These are phyloP conservation scores for Hypoxylon subgilvum DNA, from an alignment of 495 filamentous ascomycete species.

Conservation along the genomic window DNA sequence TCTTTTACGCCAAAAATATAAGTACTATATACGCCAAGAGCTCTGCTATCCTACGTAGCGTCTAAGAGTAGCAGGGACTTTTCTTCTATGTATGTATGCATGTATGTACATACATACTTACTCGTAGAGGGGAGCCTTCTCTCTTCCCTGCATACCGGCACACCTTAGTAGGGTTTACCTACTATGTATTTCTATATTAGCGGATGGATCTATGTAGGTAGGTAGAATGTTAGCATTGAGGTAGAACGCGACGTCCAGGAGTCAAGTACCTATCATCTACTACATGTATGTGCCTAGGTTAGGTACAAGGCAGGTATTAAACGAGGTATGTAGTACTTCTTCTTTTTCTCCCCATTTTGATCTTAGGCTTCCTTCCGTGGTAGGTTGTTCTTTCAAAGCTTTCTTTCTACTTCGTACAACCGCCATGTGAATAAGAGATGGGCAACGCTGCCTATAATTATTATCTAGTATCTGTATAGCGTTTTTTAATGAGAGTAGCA, in stretches of 20 bases:
- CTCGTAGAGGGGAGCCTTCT: conserved; percentile 17
- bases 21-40: background rate
- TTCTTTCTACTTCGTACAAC: background rate
- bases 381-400: too few relatives aligned
- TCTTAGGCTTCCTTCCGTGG: too few relatives aligned
- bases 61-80: conserved; percentile 14
- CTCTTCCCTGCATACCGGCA: conserved; percentile 26
- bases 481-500: background rate
- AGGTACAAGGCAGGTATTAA: too few relatives aligned
- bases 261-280: background rate
- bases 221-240: too few relatives aligned
- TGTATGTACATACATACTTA: too few relatives aligned
- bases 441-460: background rate
- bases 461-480: background rate
- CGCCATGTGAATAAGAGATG: background rate
- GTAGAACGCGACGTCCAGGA: too few relatives aligned
- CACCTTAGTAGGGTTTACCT: conserved; percentile 32
- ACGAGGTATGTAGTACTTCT: too few relatives aligned
- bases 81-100: too few relatives aligned
- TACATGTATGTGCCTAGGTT: background rate
- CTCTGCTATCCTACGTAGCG: background rate
- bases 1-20: conserved; percentile 11
- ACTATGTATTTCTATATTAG: too few relatives aligned
- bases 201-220: conserved; percentile 32
- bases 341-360: too few relatives aligned